Conservation (phyloP, 768 basidiomycete species). For the Agrocybe pediades region DNA sequence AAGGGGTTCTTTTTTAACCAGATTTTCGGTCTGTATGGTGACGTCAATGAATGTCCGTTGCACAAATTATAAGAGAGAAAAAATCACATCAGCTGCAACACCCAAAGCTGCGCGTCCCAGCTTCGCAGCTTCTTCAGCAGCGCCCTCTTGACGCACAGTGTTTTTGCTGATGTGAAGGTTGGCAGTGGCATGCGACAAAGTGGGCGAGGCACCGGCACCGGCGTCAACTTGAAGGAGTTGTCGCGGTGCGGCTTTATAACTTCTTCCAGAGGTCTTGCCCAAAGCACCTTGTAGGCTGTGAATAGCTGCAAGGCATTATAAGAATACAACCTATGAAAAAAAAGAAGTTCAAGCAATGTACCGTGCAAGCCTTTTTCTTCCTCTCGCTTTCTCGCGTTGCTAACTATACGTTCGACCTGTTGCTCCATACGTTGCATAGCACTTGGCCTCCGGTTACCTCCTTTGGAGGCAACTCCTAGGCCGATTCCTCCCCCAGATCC, state of each 20-base stretch:
- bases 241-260: slow-evolving; percentile 94
- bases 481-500: slow-evolving; percentile 83
- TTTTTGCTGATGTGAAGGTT: slow-evolving; percentile 58
- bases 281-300: slow-evolving; percentile 90
- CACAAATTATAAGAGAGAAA: neutral
- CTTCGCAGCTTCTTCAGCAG: slow-evolving; percentile 74
- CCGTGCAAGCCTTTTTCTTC: slow-evolving; percentile 78
- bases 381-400: slow-evolving; percentile 83
- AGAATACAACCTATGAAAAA: neutral
- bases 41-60: neutral
- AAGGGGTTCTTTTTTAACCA: slow-evolving; percentile 72
- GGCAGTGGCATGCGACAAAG: slow-evolving; percentile 46
- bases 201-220: slow-evolving; percentile 41
- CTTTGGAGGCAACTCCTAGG: slow-evolving; percentile 73
- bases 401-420: slow-evolving; percentile 96
- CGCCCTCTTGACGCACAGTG: slow-evolving; percentile 48
- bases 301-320: slow-evolving; percentile 42
- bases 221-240: slow-evolving; percentile 91
- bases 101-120: slow-evolving; percentile 75
- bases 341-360: slow-evolving; percentile 20
- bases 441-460: slow-evolving; percentile 69
- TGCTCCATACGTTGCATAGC: slow-evolving; percentile 93
- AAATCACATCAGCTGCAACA: slow-evolving; percentile 53
- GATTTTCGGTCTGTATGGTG: slow-evolving; percentile 52
- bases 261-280: slow-evolving; percentile 91